Evolutionary conservation across 306 rosid genomes (phyloP), one percentile per base, ranked within the genome.

Genomic region (Erythrophleum fordii): DNA sequence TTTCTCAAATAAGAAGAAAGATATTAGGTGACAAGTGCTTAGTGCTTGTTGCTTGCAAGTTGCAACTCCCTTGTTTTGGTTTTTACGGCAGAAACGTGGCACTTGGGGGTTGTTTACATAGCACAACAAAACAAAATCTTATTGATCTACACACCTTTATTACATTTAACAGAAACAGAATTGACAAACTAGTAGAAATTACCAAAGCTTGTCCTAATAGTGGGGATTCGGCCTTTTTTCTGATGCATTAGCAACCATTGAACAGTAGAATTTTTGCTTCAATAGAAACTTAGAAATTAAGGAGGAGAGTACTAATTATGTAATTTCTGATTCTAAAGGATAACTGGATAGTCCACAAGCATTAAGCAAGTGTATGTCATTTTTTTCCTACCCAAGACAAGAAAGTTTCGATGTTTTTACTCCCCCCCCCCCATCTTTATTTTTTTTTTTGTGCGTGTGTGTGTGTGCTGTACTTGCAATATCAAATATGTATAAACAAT

Each of bases 21-120:
- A 69, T 37, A 78, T 83, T 91, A 85, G 92, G 91, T 89, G 77
- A 75, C 55, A 52, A 46, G 89, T 82, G 66, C 44, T 70, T 85
- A 86, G 89, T 88, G 86, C 92, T 89, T n/a, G n/a, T n/a, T n/a
- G n/a, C n/a, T 86, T 85, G 75, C 41, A 84, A 35, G 17, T 85
- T 85, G 77, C 34, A 84, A 28, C 58, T 49, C 62, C 62, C 64
- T 83, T 83, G 83, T 75, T 78, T 88, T 70, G 83, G 71, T 49
- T 83, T 79, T 55, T 68, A 85, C 83, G 89, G 82, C 84, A 86
- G 78, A 71, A 59, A 49, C 46, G 62, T 49, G 79, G 55, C 75
- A 17, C 10, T 69, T 37, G 20, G 44, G 64, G 23, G 18, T 45
- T 62, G 72, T 46, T 76, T 49, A 48, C 66, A n/a, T 5, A 11